These are phyloP conservation scores for Spergularia azorica DNA, from an alignment of 179 eudicot species.

Conservation along the genomic window DNA sequence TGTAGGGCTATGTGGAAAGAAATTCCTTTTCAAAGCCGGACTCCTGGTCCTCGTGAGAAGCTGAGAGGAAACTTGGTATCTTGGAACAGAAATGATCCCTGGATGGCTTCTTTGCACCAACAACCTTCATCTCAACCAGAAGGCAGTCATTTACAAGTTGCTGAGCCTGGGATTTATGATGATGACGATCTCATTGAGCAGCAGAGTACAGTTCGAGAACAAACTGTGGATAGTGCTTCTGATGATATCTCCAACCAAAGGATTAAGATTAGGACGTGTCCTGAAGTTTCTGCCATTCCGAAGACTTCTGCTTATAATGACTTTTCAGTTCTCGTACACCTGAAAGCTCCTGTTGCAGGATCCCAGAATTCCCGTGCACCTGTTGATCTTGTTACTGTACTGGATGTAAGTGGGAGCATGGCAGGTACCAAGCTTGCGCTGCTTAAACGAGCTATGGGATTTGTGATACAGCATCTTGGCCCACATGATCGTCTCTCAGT, in stretches of 20 bases:
- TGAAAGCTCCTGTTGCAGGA: slow-evolving; percentile 59
- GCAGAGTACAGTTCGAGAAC: slow-evolving; percentile 28
- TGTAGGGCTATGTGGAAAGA: slow-evolving; percentile 85
- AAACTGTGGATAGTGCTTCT: slow-evolving; percentile 23
- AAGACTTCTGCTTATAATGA: slow-evolving; percentile 33
- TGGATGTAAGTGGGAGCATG: slow-evolving; percentile 71
- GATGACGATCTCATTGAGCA: slow-evolving; percentile 61
- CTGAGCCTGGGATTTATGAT: slow-evolving; percentile 63
- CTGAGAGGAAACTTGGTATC: slow-evolving; percentile 51
- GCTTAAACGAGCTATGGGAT: slow-evolving; percentile 70
- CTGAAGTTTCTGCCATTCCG: slow-evolving; percentile 63
- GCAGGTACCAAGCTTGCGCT: slow-evolving; percentile 62
- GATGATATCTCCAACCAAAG: slow-evolving; percentile 5
- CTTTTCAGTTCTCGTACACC: slow-evolving; percentile 63
- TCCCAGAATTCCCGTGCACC: slow-evolving; percentile 49
- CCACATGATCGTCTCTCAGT: slow-evolving; percentile 62
- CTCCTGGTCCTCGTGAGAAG: slow-evolving; percentile 35
- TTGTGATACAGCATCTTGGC: slow-evolving; percentile 57
- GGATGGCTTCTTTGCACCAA: slow-evolving; percentile 51
- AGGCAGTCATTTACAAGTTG: slow-evolving; percentile 38
- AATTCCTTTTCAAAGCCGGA: slow-evolving; percentile 62
- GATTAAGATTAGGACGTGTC: slow-evolving; percentile 41
- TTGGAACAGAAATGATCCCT: slow-evolving; percentile 44
- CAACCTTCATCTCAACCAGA: slow-evolving; percentile 48
- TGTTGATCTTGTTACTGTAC: slow-evolving; percentile 59